Percentiles rank a stretch among this genome's conserved stretches.
Evolutionary conservation across 495 filamentous ascomycete genomes (phyloP).

Genomic region (Stereocaulon alpinum): DNA sequence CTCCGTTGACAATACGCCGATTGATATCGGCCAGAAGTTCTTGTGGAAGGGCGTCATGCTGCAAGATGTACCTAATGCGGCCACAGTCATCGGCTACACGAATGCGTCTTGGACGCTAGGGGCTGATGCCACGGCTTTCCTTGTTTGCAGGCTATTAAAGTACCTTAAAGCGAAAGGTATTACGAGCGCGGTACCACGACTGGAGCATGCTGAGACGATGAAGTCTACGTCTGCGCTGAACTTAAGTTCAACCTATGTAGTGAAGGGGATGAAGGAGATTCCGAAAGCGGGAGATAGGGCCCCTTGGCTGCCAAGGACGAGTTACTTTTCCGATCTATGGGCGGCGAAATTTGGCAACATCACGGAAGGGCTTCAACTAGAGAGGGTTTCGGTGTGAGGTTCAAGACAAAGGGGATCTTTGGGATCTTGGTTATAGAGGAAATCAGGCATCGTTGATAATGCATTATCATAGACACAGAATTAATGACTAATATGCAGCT

Average conservation of each 20-base stretch:
- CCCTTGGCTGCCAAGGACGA: constrained; percentile 2
- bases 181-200: neutral
- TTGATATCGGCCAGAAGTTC: neutral
- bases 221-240: neutral
- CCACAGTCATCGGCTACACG: neutral
- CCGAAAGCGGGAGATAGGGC: constrained; percentile 1
- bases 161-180: neutral
- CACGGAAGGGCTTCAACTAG: neutral
- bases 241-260: neutral
- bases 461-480: no score
- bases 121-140: constrained; percentile 3
- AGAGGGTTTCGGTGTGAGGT: neutral
- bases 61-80: constrained; percentile 4
- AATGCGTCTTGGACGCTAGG: constrained; percentile 9
- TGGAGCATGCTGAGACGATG: neutral
- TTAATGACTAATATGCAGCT: no score
- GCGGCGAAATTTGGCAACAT: neutral
- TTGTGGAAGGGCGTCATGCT: constrained; percentile 6
- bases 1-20: neutral
- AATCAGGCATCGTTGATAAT: no score
- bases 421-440: no score
- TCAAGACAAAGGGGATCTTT: no score
- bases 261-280: neutral
- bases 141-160: neutral
- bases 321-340: constrained; percentile 6